Evolutionary conservation across 1,284 basidiomycete genomes (phyloP), one percentile per base, ranked within the genome.

Genomic region (Fereydounia khargensis): DNA sequence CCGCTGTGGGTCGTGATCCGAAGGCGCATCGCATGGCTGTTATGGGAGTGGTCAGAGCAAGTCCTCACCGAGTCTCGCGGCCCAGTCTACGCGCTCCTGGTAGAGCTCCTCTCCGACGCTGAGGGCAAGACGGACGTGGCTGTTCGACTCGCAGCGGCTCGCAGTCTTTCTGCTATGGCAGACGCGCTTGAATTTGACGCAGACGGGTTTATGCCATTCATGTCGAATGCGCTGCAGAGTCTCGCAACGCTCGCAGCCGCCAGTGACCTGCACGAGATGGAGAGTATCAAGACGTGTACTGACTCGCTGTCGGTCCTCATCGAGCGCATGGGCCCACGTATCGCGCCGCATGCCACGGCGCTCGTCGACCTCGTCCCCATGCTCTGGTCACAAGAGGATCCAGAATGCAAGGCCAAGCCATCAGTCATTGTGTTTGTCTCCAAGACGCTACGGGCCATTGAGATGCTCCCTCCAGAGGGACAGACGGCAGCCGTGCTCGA

Each of bases 1-100:
- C 42, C 58, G 4, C 41, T 49, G 28, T 75, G 70, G 70, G 47
- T 71, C 27, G 47, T 75, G 27, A 51, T 75, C 22, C 60, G 61
- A 25, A 55, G 60, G 10, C 53, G 65, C 18, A 70, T 67, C 42
- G 64, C 55, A 13, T 68, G 60, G 60, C 34, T 75, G 13, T 39
- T 75, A 9, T 72, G 59, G 56, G 63, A 69, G 23, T 75, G 70
- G 68, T 69, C 65, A 16, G 73, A 75, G 28, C 59, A 68, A 20
- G 57, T 75, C 4, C 43, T 36, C 5, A 23, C 41, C n/a, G 39
- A 47, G 20, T 39, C 54, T n/a, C 54, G 55, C 8, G 40, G 61
- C 2, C 46, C 44, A 6, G 64, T 68, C 1, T 75, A 74, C 38
- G 44, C 58, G 2, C 42, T 67, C 20, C 59, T 75, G 13, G 65